phyloP scores from a whole-genome alignment of 2,329 filamentous ascomycete genomes.

The Cryphonectria carpinicola region DNA sequence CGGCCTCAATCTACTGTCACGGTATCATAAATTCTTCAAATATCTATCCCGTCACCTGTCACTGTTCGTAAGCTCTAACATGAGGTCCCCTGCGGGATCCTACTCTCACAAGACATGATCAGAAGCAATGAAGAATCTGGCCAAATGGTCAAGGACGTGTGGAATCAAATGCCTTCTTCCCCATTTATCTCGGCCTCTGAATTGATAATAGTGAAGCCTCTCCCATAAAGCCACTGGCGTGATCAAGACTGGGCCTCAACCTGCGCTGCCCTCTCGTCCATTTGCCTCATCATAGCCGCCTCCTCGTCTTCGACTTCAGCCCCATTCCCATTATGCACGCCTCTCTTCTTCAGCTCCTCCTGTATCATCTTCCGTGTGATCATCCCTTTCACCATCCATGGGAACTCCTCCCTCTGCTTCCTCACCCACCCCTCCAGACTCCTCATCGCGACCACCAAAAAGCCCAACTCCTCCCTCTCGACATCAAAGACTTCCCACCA shows the following conservation, averaged over 20 bases:
- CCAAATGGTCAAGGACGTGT: not conserved
- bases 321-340: slow-evolving; percentile 42
- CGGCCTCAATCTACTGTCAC: slow-evolving; percentile 16
- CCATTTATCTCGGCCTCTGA: not conserved
- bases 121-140: not conserved
- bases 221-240: not conserved
- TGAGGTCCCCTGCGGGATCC: not conserved
- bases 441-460: slow-evolving; percentile 82
- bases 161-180: not conserved
- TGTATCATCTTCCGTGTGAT: slow-evolving; percentile 63
- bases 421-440: slow-evolving; percentile 75
- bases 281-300: slow-evolving; percentile 43
- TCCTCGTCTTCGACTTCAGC: slow-evolving; percentile 30
- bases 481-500: slow-evolving; percentile 99
- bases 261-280: slow-evolving; percentile 41
- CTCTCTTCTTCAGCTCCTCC: slow-evolving; percentile 60
- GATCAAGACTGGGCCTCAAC: slow-evolving; percentile 33
- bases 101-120: not conserved
- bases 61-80: not conserved
- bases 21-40: not conserved
- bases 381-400: slow-evolving; percentile 52
- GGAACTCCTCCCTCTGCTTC: slow-evolving; percentile 61
- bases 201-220: not conserved
- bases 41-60: not conserved
- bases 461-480: slow-evolving; percentile 91